phyloP scores from a whole-genome alignment of 2,329 filamentous ascomycete genomes.

The Alternaria arborescens region DNA sequence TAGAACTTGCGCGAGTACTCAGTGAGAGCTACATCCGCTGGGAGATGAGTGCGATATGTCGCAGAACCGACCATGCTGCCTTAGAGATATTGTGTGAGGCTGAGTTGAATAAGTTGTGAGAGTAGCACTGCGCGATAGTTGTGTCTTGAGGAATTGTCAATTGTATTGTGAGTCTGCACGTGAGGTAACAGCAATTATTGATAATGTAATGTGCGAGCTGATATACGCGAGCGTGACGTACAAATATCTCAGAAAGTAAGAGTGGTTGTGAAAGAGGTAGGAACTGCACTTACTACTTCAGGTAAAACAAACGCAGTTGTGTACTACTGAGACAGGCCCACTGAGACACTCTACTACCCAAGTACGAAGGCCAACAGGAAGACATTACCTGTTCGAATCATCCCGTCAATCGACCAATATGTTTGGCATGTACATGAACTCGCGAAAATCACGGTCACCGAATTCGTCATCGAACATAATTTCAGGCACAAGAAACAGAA shows the following conservation, averaged over 20 bases:
- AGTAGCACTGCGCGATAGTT: background rate
- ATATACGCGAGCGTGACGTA: background rate
- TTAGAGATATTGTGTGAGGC: background rate
- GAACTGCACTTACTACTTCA: slow-evolving; percentile 4
- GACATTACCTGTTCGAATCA: background rate
- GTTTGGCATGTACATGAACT: background rate
- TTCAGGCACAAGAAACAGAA: background rate
- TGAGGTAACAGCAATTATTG: background rate
- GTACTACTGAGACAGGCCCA: background rate
- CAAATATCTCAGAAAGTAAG: background rate
- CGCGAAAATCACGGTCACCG: background rate
- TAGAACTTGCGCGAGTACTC: slow-evolving; percentile 42
- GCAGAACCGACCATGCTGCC: background rate
- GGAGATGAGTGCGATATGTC: background rate
- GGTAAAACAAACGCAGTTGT: slow-evolving; percentile 4
- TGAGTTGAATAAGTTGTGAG: background rate
- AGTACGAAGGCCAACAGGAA: background rate
- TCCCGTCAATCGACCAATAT: background rate
- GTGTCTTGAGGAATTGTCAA: background rate
- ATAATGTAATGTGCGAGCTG: background rate
- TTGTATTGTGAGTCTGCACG: background rate
- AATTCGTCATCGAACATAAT: background rate
- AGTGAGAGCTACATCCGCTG: slow-evolving; percentile 18
- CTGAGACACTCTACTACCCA: background rate
- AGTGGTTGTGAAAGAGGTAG: background rate